Base-by-base conservation (phyloP, 345 rosid species). In the Eucalyptus coolabah region DNA sequence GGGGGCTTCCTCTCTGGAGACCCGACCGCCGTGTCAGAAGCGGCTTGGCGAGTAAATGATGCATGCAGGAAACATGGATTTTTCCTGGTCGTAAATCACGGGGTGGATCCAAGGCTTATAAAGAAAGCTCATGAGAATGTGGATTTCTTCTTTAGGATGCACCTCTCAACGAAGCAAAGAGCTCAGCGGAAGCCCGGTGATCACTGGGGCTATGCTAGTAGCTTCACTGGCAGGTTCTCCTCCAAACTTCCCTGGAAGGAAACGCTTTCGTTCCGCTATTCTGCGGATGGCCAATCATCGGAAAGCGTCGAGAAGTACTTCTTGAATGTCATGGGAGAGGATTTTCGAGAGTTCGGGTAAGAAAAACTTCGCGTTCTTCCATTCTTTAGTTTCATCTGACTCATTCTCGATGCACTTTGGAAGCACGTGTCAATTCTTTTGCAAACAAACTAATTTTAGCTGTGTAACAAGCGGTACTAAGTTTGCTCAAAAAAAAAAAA, bases 211-310 rank as follows among this genome's bases (percentile, higher is more conserved):
- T 97, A 97, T 44, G 96, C 98, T 23, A 97, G 97, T 89, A 98
- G 99, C 91, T 98, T 96, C 89, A 94, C 96, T 30, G 97, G 98
- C 23, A 94, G 99, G 89, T 98, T 94, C 89, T 91, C 95, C 34
- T 93, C 95, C 24, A 98, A 95, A 90, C 96, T 98, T 88, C 99
- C 99, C 0, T 98, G 99, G 99, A 98, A 98, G 86, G 99, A 98
- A 91, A 98, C 99, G 2, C 92, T 98, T 18, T 95, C 99, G 56
- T 95, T 98, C 92, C 86, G 91, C 49, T 95, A 92, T 86, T 93
- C 91, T 4, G 95, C 91, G 1, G 95, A 92, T 60, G 80, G 88
- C 24, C 50, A 80, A 30, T 47, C 90, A 11, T 30, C 91, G 14
- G 91, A 89, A 32, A 85, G 88, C 19, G 90, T 97, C 30, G 83